Conservation (phyloP, 129 eudicot species). For the Pulicaria dysenterica region DNA sequence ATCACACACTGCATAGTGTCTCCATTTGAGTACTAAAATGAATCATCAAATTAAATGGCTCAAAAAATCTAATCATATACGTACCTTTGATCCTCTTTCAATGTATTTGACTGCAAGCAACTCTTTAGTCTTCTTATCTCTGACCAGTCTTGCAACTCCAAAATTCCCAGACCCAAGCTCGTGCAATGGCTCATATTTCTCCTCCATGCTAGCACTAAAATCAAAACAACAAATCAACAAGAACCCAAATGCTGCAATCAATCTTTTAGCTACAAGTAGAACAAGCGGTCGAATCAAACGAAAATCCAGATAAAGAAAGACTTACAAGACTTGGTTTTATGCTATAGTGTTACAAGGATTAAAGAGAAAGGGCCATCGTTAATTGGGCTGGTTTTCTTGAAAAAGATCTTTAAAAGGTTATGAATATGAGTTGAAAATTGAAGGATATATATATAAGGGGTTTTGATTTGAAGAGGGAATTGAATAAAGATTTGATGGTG, state of each 20-base stretch:
- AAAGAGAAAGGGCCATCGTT: background rate
- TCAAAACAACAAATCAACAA: constrained; percentile 1
- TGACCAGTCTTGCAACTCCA: constrained; percentile 68
- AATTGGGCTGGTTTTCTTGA: background rate
- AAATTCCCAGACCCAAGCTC: constrained; percentile 72
- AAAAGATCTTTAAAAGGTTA: constrained; percentile 13
- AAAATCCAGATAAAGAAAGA: background rate
- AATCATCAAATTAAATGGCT: background rate
- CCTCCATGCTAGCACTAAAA: constrained; percentile 42
- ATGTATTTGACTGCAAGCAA: constrained; percentile 66
- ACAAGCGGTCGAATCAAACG: background rate
- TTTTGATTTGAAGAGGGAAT: constrained; percentile 9
- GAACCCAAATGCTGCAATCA: constrained; percentile 17
- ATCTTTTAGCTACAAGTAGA: constrained; percentile 7
- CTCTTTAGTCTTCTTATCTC: constrained; percentile 62
- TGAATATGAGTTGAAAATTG: constrained; percentile 21
- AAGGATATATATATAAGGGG: constrained; percentile 27
- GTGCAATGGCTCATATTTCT: constrained; percentile 56
- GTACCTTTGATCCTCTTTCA: constrained; percentile 74
- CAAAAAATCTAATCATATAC: constrained; percentile 21
- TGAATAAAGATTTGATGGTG: constrained; percentile 32
- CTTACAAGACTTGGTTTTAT: background rate
- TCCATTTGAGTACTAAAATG: constrained; percentile 16
- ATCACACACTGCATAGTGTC: background rate
- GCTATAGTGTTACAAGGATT: background rate